phyloP scores from a whole-genome alignment of 2,329 filamentous ascomycete genomes.

The Taxawa tesnikishii region DNA sequence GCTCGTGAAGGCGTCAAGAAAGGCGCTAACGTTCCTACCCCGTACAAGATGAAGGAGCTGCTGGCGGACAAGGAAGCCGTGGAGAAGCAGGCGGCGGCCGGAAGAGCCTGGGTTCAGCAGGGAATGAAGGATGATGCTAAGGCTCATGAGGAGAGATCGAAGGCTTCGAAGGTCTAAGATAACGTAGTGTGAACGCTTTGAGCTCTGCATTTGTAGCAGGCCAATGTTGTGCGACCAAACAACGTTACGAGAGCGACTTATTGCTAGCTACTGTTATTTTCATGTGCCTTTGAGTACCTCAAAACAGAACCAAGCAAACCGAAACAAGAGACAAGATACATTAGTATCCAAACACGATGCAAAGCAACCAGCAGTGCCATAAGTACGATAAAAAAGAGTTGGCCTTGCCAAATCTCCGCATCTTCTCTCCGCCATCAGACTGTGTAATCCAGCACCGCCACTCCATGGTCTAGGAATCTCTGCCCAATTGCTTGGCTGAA shows the following conservation, averaged over 20 bases:
- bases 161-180: neutral
- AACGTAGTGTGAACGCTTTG: no score
- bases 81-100: slow-evolving; percentile 43
- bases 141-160: slow-evolving; percentile 19
- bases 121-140: slow-evolving; percentile 57
- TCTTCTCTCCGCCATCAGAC: slow-evolving; percentile 18
- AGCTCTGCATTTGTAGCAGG: slow-evolving; percentile 3
- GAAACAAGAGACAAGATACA: no score
- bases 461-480: slow-evolving; percentile 40
- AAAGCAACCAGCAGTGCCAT: no score
- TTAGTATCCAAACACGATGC: no score
- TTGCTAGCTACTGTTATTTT: slow-evolving; percentile 1
- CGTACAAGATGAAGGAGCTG: slow-evolving; percentile 49
- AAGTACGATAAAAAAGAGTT: slow-evolving; percentile 30
- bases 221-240: neutral
- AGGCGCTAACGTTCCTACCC: slow-evolving; percentile 59
- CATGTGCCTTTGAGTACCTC: no score
- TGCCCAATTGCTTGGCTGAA: slow-evolving; percentile 50
- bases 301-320: no score
- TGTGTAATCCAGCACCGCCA: slow-evolving; percentile 44
- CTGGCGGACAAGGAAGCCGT: slow-evolving; percentile 44
- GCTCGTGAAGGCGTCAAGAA: slow-evolving; percentile 61
- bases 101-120: slow-evolving; percentile 49
- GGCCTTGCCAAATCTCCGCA: slow-evolving; percentile 16
- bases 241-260: neutral